Percentiles rank a stretch among this genome's conserved stretches.
These are phyloP conservation scores for Cladobotryum mycophilum DNA, from an alignment of 2,329 filamentous ascomycete species.

Conservation along the genomic window DNA sequence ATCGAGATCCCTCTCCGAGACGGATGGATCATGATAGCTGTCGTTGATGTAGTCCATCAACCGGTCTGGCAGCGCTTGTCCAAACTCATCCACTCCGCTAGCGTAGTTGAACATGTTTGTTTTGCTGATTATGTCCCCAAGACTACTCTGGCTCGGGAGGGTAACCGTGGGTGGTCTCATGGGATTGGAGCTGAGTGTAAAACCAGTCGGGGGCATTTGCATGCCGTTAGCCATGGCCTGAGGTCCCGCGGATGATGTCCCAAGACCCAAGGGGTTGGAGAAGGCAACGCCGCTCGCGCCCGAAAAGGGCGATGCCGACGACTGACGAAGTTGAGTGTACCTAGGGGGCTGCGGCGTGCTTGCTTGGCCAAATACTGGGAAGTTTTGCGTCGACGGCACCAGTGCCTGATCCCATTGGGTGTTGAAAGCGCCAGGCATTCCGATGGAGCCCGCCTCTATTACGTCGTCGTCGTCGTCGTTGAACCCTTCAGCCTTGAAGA, in stretches of 20 bases:
- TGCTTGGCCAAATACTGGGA: too few relatives aligned
- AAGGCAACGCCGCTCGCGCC: too few relatives aligned
- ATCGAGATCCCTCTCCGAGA: slow-evolving; percentile 58
- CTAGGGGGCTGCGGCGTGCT: too few relatives aligned
- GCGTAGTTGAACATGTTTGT: slow-evolving; percentile 32
- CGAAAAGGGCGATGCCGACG: too few relatives aligned
- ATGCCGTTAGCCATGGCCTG: background rate
- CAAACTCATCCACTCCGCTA: slow-evolving; percentile 28
- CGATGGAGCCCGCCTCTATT: too few relatives aligned
- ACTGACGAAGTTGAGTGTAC: too few relatives aligned
- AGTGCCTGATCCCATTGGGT: too few relatives aligned
- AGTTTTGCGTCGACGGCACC: too few relatives aligned
- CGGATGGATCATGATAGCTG: slow-evolving; percentile 31
- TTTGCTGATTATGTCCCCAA: slow-evolving; percentile 32
- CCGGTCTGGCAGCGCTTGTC: slow-evolving; percentile 29
- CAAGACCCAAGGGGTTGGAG: too few relatives aligned
- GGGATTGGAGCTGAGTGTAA: background rate
- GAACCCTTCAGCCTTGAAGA: background rate
- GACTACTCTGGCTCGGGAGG: slow-evolving; percentile 6
- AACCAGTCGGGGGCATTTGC: background rate
- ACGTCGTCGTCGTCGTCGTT: background rate
- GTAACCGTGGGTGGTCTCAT: background rate
- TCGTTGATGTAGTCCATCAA: slow-evolving; percentile 30
- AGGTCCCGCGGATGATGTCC: too few relatives aligned
- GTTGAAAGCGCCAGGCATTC: too few relatives aligned